Conservation (phyloP, 73 alveolate genomes). For the Durusdinium trenchii region DNA sequence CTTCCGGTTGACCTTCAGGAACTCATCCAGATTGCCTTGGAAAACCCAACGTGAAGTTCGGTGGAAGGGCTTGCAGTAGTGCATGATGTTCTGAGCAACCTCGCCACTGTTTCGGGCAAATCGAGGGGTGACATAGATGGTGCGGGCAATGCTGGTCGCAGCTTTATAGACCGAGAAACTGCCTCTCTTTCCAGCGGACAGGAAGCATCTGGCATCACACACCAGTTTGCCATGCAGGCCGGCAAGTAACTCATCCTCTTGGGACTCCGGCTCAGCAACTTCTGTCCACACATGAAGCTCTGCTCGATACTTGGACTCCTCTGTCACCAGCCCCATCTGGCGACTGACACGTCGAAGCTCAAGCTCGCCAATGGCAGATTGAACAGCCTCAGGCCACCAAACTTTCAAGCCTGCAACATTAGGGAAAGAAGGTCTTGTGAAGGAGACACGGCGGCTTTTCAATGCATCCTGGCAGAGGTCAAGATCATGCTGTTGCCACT, state of each 20-base stretch:
- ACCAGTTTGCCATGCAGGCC: conserved; percentile 57
- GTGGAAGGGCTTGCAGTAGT: conserved; percentile 47
- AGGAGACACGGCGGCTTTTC: conserved; percentile 13
- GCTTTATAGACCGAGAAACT: not conserved
- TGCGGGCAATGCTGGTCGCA: conserved; percentile 20
- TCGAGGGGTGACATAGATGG: conserved; percentile 42
- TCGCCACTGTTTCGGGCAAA: not conserved
- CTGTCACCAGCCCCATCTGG: conserved; percentile 25
- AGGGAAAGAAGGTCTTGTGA: conserved; percentile 26
- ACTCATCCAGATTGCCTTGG: conserved; percentile 10
- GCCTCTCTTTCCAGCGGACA: conserved; percentile 12
- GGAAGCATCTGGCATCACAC: not conserved
- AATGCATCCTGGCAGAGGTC: conserved; percentile 25
- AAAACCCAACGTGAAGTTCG: not conserved
- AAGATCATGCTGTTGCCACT: conserved; percentile 59
- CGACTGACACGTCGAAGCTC: not conserved
- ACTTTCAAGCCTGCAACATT: conserved; percentile 6
- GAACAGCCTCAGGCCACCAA: conserved; percentile 49
- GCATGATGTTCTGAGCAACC: conserved; percentile 50
- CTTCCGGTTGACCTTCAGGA: not conserved
- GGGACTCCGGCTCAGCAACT: conserved; percentile 17
- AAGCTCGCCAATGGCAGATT: not conserved
- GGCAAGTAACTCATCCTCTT: not conserved
- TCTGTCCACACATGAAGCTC: conserved; percentile 23
- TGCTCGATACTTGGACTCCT: conserved; percentile 1